A percentile compares a stretch with the other conserved stretches of the same genome.
Conservation (phyloP, 2,329 filamentous ascomycete species). For the Thyridium curvatum region DNA sequence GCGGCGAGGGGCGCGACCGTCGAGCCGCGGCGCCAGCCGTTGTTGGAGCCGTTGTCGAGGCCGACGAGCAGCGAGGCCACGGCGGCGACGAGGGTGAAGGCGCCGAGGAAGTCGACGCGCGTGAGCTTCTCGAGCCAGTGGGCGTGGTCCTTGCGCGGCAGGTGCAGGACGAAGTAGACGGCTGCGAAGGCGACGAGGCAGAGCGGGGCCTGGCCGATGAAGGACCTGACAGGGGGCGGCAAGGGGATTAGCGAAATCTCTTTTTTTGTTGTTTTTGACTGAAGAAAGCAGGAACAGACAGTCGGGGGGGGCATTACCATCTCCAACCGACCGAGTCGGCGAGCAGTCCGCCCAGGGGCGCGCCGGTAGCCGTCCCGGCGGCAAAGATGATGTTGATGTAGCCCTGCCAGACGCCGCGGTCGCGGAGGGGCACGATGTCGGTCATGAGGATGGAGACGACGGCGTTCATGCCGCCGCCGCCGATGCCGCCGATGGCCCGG, state of each 20-base stretch:
- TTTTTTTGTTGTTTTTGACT: slow-evolving; percentile 5
- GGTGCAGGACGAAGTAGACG: slow-evolving; percentile 54
- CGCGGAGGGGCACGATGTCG: slow-evolving; percentile 63
- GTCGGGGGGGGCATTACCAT: slow-evolving; percentile 40
- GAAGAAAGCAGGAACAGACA: slow-evolving; percentile 4
- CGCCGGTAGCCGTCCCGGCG: slow-evolving; percentile 60
- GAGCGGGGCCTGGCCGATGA: slow-evolving; percentile 64
- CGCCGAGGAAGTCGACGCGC: slow-evolving; percentile 69
- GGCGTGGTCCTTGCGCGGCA: slow-evolving; percentile 50
- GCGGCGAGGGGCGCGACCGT: slow-evolving; percentile 52
- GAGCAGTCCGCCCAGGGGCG: slow-evolving; percentile 58
- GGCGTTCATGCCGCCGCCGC: slow-evolving; percentile 66
- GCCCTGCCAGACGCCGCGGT: slow-evolving; percentile 69
- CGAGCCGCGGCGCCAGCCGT: slow-evolving; percentile 55
- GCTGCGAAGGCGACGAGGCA: slow-evolving; percentile 59
- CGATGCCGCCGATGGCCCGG: slow-evolving; percentile 48
- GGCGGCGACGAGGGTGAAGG: slow-evolving; percentile 57
- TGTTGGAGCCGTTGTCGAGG: slow-evolving; percentile 67
- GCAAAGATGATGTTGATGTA: slow-evolving; percentile 67
- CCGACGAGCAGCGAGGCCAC: slow-evolving; percentile 54
- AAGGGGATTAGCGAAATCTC: not conserved
- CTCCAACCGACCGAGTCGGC: slow-evolving; percentile 70
- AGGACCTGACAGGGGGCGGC: slow-evolving; percentile 44
- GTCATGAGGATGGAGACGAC: slow-evolving; percentile 64
- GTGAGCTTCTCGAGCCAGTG: slow-evolving; percentile 61